phyloP scores from a whole-genome alignment of 352 stramenopile genomes.

The Pythium sukuiense region DNA sequence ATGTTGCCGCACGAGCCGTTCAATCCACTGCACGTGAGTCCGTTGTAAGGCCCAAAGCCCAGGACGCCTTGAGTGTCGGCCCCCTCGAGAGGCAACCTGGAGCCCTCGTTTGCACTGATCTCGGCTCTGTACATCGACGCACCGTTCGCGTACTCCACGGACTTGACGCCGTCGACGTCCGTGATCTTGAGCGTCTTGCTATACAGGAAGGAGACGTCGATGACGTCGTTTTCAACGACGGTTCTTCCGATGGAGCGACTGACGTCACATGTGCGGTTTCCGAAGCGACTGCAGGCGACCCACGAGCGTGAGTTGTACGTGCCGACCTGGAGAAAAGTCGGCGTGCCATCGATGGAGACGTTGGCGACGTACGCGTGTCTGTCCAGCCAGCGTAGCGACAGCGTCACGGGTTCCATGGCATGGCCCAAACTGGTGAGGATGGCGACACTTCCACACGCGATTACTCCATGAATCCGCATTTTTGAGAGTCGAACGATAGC shows the following conservation, averaged over 20 bases:
- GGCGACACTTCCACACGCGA: background rate
- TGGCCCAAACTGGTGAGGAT: background rate
- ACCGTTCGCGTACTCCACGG: background rate
- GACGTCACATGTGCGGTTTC: background rate
- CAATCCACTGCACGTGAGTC: background rate
- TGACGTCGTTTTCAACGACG: background rate
- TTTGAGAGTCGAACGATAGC: background rate
- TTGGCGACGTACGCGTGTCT: constrained; percentile 15
- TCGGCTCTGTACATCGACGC: constrained; percentile 4
- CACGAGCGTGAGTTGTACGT: constrained; percentile 1
- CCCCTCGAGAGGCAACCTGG: constrained; percentile 3
- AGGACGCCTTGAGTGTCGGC: background rate
- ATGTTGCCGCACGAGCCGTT: background rate
- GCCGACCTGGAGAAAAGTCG: constrained; percentile 6
- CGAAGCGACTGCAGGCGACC: constrained; percentile 7
- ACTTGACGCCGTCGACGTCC: background rate
- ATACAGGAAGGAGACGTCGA: background rate
- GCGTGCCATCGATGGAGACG: constrained; percentile 2
- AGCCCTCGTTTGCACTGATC: background rate
- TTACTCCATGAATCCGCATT: background rate
- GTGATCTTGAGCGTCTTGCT: background rate
- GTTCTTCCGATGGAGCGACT: background rate
- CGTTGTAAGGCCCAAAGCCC: background rate
- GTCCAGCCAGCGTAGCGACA: constrained; percentile 16
- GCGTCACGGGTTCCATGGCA: background rate